Evolutionary conservation across 169 alveolate species (phyloP), one percentile per base, ranked within the genome.

Genomic region (Eimeria acervulina): DNA sequence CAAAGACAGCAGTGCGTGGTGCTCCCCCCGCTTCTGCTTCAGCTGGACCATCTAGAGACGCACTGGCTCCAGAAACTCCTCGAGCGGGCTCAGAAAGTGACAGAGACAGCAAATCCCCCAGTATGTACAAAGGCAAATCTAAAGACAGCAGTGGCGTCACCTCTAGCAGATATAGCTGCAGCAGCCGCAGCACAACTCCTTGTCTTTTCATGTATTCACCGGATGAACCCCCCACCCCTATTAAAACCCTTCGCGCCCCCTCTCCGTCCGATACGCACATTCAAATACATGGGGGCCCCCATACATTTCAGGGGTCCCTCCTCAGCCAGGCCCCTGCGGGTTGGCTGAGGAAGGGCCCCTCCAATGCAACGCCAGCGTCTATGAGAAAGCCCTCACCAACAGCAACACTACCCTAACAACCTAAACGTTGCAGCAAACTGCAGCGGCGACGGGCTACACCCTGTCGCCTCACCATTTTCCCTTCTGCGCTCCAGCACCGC

Each of bases 131-230:
- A 36, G 93, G 93, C 93, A 85, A 33, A 66, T 85, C 66, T 42
- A 78, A 47, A 28, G 78, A 51, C 51, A 90, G 90, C 38, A 90
- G 80, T 33, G 52, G 66, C 51, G 95, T 68, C 66, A 90, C 95
- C 90, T 90, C 95, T 38, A 90, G 66, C 76, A 90, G 81, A 36
- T 90, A 90, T 33, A 90, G 81, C 95, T 90, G 95, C 70, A 36
- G 15, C 68, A 70, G 40, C 17, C 7, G 15, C 28, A 31, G 76
- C 40, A 51, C 28, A 15, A 28, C 2, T 28, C 2, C 26, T n/a
- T n/a, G n/a, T n/a, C n/a, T n/a, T n/a, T n/a, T n/a, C n/a, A n/a
- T n/a, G n/a, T n/a, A n/a, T n/a, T n/a, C n/a, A n/a, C n/a, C n/a
- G n/a, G n/a, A n/a, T n/a, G n/a, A n/a, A n/a, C n/a, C n/a, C n/a